A percentile compares a stretch with the other conserved stretches of the same genome.
Conservation (phyloP, 208 protist species). For the Phytomonas serpens region DNA sequence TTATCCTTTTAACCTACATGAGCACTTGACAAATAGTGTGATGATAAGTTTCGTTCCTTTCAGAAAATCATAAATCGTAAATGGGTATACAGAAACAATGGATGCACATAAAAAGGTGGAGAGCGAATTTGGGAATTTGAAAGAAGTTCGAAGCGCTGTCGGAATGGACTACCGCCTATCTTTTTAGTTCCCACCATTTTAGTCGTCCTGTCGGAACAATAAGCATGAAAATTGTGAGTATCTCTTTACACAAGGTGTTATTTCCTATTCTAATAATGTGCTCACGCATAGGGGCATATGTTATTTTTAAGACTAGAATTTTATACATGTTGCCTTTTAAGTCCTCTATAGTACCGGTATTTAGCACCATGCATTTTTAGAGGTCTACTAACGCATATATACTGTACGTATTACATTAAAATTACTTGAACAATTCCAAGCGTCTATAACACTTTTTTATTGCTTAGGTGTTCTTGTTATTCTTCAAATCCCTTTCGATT, state of each 20-base stretch:
- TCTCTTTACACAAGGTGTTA: not conserved
- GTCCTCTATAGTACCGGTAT: not conserved
- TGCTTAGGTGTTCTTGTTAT: conserved; percentile 3
- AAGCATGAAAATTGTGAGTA: not conserved
- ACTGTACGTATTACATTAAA: not conserved
- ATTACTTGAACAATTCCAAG: conserved; percentile 5
- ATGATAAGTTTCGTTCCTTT: not conserved
- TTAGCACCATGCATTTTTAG: not conserved
- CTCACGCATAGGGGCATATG: not conserved
- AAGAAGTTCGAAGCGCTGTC: not conserved
- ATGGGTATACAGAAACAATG: not conserved
- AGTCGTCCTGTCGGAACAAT: not conserved
- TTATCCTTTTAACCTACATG: not conserved
- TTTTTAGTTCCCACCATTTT: not conserved
- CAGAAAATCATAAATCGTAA: not conserved
- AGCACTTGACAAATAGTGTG: not conserved
- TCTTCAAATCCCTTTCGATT: conserved; percentile 9
- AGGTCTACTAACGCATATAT: not conserved
- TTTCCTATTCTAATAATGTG: not conserved
- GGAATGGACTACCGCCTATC: not conserved
- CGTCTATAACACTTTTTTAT: not conserved
- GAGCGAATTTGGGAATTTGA: not conserved
- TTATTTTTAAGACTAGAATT: not conserved
- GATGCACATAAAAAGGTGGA: not conserved
- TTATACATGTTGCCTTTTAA: not conserved